A percentile compares a stretch with the other conserved stretches of the same genome.
phyloP scores from a whole-genome alignment of 306 rosid genomes.

The Fragaria ananassa region DNA sequence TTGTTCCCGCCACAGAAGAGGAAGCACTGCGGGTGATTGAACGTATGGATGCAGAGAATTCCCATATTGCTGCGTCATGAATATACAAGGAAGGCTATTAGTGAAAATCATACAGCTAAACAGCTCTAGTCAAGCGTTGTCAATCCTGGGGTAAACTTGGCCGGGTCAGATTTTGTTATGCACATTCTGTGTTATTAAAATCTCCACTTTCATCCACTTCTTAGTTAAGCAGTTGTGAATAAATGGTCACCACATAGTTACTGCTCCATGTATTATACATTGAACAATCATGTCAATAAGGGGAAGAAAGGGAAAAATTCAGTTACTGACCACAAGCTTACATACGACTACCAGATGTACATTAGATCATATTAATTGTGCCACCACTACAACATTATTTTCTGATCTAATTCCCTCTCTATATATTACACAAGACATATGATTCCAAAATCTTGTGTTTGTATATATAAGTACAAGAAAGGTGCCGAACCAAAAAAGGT shows the following conservation, averaged over 20 bases:
- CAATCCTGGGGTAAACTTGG: background rate
- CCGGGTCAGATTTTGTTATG: background rate
- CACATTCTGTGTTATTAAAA: background rate
- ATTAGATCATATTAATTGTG: slow-evolving; percentile 14
- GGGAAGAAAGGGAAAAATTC: background rate
- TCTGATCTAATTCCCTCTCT: slow-evolving; percentile 7
- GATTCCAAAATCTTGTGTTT: slow-evolving; percentile 22
- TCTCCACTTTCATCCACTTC: background rate
- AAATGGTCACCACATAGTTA: background rate
- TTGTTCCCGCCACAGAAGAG: slow-evolving; percentile 76
- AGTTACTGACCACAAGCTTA: background rate
- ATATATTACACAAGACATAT: slow-evolving; percentile 21
- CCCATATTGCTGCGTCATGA: slow-evolving; percentile 27
- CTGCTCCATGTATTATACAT: background rate
- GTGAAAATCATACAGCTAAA: slow-evolving; percentile 8
- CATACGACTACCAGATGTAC: slow-evolving; percentile 16
- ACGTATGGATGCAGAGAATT: slow-evolving; percentile 62
- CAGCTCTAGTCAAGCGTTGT: background rate
- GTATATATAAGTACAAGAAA: slow-evolving; percentile 8
- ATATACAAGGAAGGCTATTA: background rate
- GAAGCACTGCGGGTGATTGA: slow-evolving; percentile 71
- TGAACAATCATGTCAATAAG: background rate
- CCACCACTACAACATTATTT: background rate
- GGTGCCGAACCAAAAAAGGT: background rate
- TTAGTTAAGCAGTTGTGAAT: background rate